Conservation (phyloP, 345 rosid genomes). For the Ailanthus altissimus region DNA sequence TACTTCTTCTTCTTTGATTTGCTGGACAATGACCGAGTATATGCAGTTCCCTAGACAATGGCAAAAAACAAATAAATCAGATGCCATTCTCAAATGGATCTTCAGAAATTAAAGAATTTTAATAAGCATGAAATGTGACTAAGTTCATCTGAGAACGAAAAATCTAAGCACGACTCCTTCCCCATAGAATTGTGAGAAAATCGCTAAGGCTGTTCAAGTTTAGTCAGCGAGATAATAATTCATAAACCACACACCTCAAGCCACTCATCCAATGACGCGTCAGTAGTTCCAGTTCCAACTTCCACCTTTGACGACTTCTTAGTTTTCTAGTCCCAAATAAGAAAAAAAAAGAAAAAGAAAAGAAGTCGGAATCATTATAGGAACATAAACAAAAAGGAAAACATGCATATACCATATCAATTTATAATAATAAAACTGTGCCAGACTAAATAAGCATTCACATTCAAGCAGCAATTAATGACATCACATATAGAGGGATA, state of each 20-base stretch:
- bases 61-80: neutral
- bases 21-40: slow-evolving; percentile 47
- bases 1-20: slow-evolving; percentile 88
- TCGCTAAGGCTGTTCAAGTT: neutral
- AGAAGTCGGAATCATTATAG: neutral
- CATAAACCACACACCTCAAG: slow-evolving; percentile 59
- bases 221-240: neutral
- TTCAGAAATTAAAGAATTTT: neutral
- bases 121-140: neutral
- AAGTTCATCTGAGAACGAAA: neutral
- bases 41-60: slow-evolving; percentile 69
- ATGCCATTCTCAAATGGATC: neutral
- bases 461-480: neutral
- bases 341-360: slow-evolving; percentile 1
- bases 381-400: neutral
- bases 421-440: too few species aligned
- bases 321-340: slow-evolving; percentile 54
- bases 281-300: slow-evolving; percentile 71
- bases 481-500: neutral
- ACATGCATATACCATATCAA: neutral
- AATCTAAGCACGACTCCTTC: neutral
- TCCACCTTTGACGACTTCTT: slow-evolving; percentile 81
- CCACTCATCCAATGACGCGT: slow-evolving; percentile 91
- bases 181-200: neutral
- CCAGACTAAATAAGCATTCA: neutral